Evolutionary conservation across 2,329 filamentous ascomycete species (phyloP), one percentile per base, ranked within the genome.

Genomic region (Metarhizium humberi): DNA sequence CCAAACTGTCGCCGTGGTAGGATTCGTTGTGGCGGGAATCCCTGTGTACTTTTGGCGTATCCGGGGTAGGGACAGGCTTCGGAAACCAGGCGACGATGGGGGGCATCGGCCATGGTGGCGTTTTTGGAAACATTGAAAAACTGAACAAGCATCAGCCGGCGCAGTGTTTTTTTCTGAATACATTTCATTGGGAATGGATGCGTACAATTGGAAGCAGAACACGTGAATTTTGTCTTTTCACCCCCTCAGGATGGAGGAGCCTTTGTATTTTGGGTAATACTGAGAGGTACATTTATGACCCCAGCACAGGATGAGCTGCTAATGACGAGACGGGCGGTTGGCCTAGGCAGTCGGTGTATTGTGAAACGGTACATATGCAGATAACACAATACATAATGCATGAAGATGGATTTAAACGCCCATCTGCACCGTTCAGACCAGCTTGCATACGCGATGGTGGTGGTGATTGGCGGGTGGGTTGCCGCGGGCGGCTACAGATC

Each of bases 31-130:
- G 4, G 86, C 84, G 0, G 94, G 94, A 1, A 76, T 97, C 42
- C 88, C 91, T 0, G 82, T 97, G 32, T 99, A 92, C 72, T 95
- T 88, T 69, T 95, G 87, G 84, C 81, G 90, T 61, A 86, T 96
- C 50, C 82, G 84, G 52, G 79, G 86, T 25, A 77, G 84, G 50
- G 82, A 87, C 63, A 69, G 74, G 61, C 68, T 76, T 30, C 67
- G 69, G 10, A 76, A 75, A 63, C 72, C 74, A 57, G 74, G 70
- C 42, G 69, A 65, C 14, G 67, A 62, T 13, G 64, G 61, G 14
- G 63, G 62, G 8, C 68, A 65, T 53, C 67, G 64, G 56, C 68
- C 71, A 43, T 77, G 79, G 69, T 86, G 81, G 80, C 78, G 78
- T 67, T 85, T 86, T 63, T 86, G 83, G 82, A 77, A 71, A 66